Conservation (phyloP, 495 filamentous ascomycete species). For the Penicillium manginii region DNA sequence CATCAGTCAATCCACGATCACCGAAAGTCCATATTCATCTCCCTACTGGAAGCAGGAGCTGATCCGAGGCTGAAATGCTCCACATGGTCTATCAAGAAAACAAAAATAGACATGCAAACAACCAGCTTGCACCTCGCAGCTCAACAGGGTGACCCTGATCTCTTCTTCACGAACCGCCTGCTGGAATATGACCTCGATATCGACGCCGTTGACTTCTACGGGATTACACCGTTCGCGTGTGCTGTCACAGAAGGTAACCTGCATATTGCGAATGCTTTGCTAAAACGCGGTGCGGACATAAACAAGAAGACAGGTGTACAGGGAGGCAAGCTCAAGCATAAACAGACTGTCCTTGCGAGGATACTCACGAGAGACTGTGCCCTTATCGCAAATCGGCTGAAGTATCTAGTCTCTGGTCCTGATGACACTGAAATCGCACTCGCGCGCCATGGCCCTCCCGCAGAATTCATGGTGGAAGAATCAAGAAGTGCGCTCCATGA, state of each 20-base stretch:
- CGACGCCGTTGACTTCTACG: slow-evolving; percentile 1
- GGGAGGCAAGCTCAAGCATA: neutral
- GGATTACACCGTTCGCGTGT: neutral
- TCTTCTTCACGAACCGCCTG: slow-evolving; percentile 1
- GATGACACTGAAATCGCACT: neutral
- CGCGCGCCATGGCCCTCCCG: neutral
- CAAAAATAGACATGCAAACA: neutral
- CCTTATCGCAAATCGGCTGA: neutral
- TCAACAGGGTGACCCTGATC: neutral
- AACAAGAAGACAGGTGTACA: neutral
- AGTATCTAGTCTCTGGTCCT: neutral
- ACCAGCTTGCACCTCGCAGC: neutral
- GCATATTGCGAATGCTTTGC: neutral
- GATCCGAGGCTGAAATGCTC: neutral
- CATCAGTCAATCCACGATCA: neutral
- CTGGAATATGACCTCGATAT: neutral
- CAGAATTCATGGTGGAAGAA: neutral
- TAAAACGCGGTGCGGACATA: neutral
- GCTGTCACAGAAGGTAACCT: neutral
- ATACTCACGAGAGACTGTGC: neutral
- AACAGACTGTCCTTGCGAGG: neutral
- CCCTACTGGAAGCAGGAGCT: neutral
- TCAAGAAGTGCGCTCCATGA: neutral
- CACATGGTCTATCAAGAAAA: neutral
- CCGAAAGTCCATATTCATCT: neutral